A percentile compares a stretch with the other conserved stretches of the same genome.
Conservation (phyloP, 305 asterid species). For the Petunia hybrid region DNA sequence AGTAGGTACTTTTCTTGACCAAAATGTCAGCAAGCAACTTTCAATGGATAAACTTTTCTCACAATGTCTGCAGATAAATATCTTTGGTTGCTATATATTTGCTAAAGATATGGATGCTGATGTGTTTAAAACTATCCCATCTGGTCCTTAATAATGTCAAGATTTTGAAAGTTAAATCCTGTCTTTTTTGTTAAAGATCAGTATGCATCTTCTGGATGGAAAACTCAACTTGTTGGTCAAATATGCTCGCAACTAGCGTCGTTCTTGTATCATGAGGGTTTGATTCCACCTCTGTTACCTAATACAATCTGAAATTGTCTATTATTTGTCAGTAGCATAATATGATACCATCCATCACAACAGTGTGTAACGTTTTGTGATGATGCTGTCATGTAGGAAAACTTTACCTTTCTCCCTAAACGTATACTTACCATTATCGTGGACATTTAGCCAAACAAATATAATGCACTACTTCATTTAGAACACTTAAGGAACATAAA, state of each 20-base stretch:
- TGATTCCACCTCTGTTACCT: too few species aligned
- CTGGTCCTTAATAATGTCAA: not conserved
- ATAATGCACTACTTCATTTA: too few species aligned
- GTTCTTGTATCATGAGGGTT: too few species aligned
- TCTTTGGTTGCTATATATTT: not conserved
- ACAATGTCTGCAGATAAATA: not conserved
- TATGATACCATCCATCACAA: too few species aligned
- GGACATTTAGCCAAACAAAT: too few species aligned
- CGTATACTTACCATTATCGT: too few species aligned
- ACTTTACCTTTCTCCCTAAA: too few species aligned
- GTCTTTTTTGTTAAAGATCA: not conserved
- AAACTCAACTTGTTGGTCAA: slow-evolving; percentile 14
- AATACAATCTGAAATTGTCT: too few species aligned
- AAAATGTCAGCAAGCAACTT: not conserved
- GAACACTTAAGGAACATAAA: too few species aligned
- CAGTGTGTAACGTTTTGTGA: too few species aligned
- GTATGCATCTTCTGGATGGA: not conserved
- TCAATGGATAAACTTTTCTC: not conserved
- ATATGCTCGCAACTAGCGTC: not conserved
- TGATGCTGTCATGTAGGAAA: too few species aligned
- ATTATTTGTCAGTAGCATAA: too few species aligned
- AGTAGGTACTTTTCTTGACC: not conserved
- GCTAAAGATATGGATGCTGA: not conserved
- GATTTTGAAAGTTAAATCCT: not conserved
- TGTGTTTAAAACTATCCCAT: not conserved